Evolutionary conservation across 2,329 filamentous ascomycete genomes (phyloP).

Genomic region (Diaporthe sp.): DNA sequence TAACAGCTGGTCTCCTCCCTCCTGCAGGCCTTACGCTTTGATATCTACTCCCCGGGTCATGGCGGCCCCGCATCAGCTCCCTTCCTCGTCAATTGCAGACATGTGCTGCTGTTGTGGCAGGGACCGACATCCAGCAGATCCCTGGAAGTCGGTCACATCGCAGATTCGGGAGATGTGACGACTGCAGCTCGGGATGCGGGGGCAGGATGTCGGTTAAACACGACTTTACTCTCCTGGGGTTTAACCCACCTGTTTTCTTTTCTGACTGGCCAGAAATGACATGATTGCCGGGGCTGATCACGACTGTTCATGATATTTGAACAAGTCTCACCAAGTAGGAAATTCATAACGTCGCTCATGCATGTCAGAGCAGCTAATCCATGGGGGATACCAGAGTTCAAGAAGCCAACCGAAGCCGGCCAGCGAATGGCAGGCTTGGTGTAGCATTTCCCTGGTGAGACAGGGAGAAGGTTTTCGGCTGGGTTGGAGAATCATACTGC

Average conservation of each 20-base stretch:
- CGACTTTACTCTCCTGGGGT: background rate
- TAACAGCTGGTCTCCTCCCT: conserved; percentile 11
- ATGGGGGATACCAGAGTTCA: background rate
- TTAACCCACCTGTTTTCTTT: background rate
- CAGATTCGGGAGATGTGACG: background rate
- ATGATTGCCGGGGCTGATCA: conserved; percentile 31
- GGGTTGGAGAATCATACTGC: background rate
- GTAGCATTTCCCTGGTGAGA: background rate
- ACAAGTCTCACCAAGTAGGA: background rate
- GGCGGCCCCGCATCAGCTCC: background rate
- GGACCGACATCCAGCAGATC: conserved; percentile 2
- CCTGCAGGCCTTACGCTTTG: background rate
- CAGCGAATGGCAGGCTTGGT: background rate
- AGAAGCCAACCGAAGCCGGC: background rate
- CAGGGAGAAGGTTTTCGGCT: background rate
- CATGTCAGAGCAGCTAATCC: background rate
- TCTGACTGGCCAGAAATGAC: conserved; percentile 36
- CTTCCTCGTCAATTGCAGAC: background rate
- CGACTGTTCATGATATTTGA: background rate
- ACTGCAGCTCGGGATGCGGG: background rate
- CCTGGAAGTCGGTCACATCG: conserved; percentile 35
- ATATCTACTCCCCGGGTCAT: background rate
- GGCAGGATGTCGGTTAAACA: background rate
- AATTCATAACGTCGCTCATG: background rate
- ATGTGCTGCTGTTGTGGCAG: background rate